Evolutionary conservation across 257 asterid species (phyloP).

Genomic region (Echites panduratus): DNA sequence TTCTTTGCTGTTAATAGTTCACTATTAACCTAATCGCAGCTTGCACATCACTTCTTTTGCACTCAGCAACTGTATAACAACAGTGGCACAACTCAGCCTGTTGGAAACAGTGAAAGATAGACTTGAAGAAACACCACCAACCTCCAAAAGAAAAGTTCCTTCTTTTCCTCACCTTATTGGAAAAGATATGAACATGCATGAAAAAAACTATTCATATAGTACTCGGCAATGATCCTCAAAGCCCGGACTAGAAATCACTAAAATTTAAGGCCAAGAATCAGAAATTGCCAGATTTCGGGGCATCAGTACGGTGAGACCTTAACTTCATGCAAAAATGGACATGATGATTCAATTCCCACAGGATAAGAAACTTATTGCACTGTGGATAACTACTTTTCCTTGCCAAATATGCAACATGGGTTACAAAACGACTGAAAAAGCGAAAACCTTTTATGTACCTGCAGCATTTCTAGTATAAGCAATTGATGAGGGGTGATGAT

Average conservation of each 20-base stretch:
- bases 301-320: neutral
- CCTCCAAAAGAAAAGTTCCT: neutral
- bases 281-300: neutral
- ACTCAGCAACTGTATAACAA: neutral
- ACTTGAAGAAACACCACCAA: neutral
- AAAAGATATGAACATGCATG: neutral
- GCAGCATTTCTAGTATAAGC: conserved; percentile 26
- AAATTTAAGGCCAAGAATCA: neutral
- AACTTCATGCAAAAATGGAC: conserved; percentile 13
- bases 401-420: neutral
- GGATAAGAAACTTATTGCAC: neutral
- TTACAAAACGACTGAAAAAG: neutral
- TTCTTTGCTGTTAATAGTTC: neutral
- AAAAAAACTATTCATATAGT: neutral
- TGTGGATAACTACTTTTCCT: neutral
- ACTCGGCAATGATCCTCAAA: neutral
- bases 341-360: neutral
- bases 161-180: neutral
- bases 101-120: neutral
- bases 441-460: neutral
- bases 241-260: neutral
- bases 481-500: conserved; percentile 35
- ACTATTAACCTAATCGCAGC: neutral
- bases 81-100: conserved; percentile 2
- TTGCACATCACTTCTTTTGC: conserved; percentile 3